These are phyloP conservation scores for Rosa hybrid DNA, from an alignment of 331 rosid species.

Conservation along the genomic window DNA sequence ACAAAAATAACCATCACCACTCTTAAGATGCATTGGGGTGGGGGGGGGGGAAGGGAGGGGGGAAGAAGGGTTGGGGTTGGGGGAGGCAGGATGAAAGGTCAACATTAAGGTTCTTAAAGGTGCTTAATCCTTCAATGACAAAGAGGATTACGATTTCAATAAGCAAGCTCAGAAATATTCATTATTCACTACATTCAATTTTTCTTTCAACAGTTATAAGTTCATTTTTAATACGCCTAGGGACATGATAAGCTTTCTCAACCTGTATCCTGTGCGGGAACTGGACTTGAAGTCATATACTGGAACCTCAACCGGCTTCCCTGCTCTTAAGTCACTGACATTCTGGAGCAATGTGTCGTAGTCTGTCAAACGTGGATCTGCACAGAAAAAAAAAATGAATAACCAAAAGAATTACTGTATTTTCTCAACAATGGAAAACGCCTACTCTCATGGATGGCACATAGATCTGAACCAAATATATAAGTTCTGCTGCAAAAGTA, in stretches of 20 bases:
- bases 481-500: not conserved
- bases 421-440: not conserved
- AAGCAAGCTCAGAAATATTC: not conserved
- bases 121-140: not conserved
- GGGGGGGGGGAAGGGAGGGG: no score
- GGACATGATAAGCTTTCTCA: slow-evolving; percentile 25
- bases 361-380: slow-evolving; percentile 98
- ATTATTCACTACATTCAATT: not conserved
- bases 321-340: slow-evolving; percentile 71
- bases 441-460: slow-evolving; percentile 1
- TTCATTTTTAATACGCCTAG: not conserved
- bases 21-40: no score
- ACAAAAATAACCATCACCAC: not conserved
- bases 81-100: not conserved
- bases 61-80: not conserved
- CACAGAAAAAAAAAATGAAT: slow-evolving; percentile 18
- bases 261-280: slow-evolving; percentile 90
- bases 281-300: slow-evolving; percentile 93
- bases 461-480: not conserved
- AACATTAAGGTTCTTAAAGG: not conserved
- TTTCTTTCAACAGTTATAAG: not conserved
- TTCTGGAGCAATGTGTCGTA: slow-evolving; percentile 85
- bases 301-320: slow-evolving; percentile 76
- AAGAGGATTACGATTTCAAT: not conserved
- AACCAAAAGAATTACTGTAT: slow-evolving; percentile 9